Evolutionary conservation across 2,329 filamentous ascomycete species (phyloP), one percentile per base, ranked within the genome.

Genomic region (Epichloe typhina): DNA sequence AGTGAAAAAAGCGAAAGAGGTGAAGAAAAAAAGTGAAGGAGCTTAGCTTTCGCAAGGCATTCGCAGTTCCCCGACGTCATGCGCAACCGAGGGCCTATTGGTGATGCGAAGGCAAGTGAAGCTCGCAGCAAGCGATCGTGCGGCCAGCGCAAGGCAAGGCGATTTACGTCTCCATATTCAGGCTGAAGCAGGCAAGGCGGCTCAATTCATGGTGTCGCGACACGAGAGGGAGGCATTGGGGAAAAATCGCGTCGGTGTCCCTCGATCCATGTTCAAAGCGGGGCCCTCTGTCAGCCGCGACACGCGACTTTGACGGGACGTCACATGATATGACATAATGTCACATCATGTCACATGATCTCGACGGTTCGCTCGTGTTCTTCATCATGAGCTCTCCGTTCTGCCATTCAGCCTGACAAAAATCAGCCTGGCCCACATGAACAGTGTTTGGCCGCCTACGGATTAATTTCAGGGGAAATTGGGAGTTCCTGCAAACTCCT

Each of bases 261-360:
- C 23, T 26, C 49, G 12, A 26, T 3, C 31, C 19, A 15, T 31
- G 42, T 21, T 21, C 21, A 40, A 39, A 42, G 26, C 17, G 49
- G 47, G 40, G 17, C 33, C 31, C 26, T 26, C 37, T 26, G 46
- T 42, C 44, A 45, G 43, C 3, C 31, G 33, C 40, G 49, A 19
- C 47, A 59, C 63, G 56, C 62, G 62, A 63, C 52, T 40, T 36
- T 55, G 54, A 62, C 64, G 49, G 57, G 59, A 53, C 52, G 50
- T 68, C 66, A 68, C 64, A 56, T 67, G 65, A 3, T 17, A 17
- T 17, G 17, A 17, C 17, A 17, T 1, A 17, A 17, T 19, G 50
- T 68, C 66, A 68, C 64, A 56, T 67, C 65, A 3, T 7, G 2
- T 12, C 31, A 31, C 31, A 31, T 31, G 26, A 53, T 52, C 50